phyloP scores from a whole-genome alignment of 805 yeast genomes.

The Pichia heedii region DNA sequence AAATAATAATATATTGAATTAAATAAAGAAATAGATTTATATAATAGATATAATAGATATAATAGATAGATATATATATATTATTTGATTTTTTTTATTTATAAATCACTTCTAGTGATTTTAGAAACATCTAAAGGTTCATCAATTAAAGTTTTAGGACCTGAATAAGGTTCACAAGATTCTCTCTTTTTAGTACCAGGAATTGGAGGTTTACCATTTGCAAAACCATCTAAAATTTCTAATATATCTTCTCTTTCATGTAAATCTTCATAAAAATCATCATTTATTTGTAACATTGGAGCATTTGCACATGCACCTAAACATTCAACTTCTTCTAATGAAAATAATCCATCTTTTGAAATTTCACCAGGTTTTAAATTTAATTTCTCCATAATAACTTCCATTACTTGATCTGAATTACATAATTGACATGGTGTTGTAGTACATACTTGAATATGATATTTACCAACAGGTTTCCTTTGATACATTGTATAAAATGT shows the following conservation, averaged over 20 bases:
- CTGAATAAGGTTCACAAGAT: slow-evolving; percentile 70
- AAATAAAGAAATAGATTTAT: too few species aligned
- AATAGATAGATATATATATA: too few species aligned
- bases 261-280: slow-evolving; percentile 76
- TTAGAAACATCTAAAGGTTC: slow-evolving; percentile 64
- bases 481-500: slow-evolving; percentile 89
- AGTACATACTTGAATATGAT: slow-evolving; percentile 77
- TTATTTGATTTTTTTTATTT: too few species aligned
- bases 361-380: slow-evolving; percentile 70
- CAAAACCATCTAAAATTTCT: slow-evolving; percentile 51
- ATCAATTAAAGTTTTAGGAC: slow-evolving; percentile 52
- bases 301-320: slow-evolving; percentile 89
- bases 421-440: slow-evolving; percentile 86
- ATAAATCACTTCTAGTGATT: slow-evolving; percentile 67
- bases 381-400: slow-evolving; percentile 53
- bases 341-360: slow-evolving; percentile 64
- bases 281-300: slow-evolving; percentile 80
- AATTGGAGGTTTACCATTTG: slow-evolving; percentile 49
- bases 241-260: slow-evolving; percentile 53
- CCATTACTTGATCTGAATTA: slow-evolving; percentile 72
- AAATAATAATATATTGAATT: too few species aligned
- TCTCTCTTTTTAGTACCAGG: slow-evolving; percentile 64
- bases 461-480: slow-evolving; percentile 79
- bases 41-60: too few species aligned
- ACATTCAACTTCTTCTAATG: slow-evolving; percentile 83